Conservation (phyloP, 345 rosid genomes). For the Dimocarpus longan region DNA sequence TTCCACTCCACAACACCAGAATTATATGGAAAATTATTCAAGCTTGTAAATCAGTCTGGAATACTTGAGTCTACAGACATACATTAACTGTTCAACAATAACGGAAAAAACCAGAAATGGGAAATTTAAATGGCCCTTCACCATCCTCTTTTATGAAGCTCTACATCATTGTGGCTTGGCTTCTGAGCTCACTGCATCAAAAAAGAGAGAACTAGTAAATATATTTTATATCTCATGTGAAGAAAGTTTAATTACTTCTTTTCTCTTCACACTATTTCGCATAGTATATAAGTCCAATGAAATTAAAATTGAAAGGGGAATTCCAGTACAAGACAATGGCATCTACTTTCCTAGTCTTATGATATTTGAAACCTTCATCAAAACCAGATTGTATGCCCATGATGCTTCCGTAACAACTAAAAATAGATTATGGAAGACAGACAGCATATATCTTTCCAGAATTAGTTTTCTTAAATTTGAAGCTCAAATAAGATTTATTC, state of each 20-base stretch:
- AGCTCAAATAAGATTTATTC: background rate
- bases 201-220: background rate
- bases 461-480: background rate
- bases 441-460: background rate
- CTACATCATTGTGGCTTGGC: background rate
- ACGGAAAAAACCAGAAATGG: background rate
- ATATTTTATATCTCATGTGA: background rate
- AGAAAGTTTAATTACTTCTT: background rate
- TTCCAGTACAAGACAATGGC: background rate
- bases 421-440: background rate
- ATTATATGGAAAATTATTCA: conserved; percentile 10
- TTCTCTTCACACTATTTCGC: background rate
- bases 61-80: background rate
- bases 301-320: background rate
- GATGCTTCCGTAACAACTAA: background rate
- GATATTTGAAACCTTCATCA: background rate
- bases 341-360: no score
- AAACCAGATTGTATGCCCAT: background rate
- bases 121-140: background rate
- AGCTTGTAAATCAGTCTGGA: background rate
- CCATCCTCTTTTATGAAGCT: background rate
- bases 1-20: background rate
- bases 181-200: conserved; percentile 6
- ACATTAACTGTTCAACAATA: background rate
- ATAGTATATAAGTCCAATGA: background rate